Evolutionary conservation across 164 flowering plant species (phyloP), one percentile per base, ranked within the genome.

Genomic region (Annona squamosa): DNA sequence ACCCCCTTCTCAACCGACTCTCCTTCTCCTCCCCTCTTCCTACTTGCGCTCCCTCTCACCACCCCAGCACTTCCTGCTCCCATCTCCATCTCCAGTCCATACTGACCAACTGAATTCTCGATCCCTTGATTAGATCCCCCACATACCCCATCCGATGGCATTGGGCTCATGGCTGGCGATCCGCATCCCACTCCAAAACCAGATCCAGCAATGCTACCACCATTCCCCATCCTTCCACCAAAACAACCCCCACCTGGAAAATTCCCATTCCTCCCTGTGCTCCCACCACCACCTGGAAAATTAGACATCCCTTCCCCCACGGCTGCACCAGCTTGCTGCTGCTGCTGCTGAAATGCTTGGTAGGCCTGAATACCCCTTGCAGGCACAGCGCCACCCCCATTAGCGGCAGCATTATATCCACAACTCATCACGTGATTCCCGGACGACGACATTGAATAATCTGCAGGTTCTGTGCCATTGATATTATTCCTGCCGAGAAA

Each of bases 1-100:
- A 91, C 98, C 69, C 91, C 99, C 78, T 87, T 91, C 89, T 95
- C 99, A 61, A 87, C 89, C 3, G 96, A 97, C 6, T 96, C 96
- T 64, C 91, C 97, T 12, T 86, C 57, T 6, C 77, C 83, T 82
- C 94, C 81, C 84, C 89, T 93, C 71, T 92, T 72, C 16, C 91
- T 89, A 17, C 97, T 79, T 65, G 79, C 61, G 65, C 80, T 87
- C 12, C 86, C 76, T 4, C 69, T 64, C 5, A 46, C 65, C 66
- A 71, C 46, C 41, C 44, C 67, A 37, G 19, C 41, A 17, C 10
- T 46, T 4, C 90, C 74, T 71, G 89, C 66, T 52, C 59, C 59
- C 59, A 52, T 52, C 17, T 52, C 59, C 59, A 52, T 52, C 17
- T 52, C 59, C 59, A 52, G 9, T 16, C 59, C 59, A 6, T 10